A percentile compares a stretch with the other conserved stretches of the same genome.
Evolutionary conservation across 352 stramenopile genomes (phyloP).

Genomic region (Phytophthora agathidicida): DNA sequence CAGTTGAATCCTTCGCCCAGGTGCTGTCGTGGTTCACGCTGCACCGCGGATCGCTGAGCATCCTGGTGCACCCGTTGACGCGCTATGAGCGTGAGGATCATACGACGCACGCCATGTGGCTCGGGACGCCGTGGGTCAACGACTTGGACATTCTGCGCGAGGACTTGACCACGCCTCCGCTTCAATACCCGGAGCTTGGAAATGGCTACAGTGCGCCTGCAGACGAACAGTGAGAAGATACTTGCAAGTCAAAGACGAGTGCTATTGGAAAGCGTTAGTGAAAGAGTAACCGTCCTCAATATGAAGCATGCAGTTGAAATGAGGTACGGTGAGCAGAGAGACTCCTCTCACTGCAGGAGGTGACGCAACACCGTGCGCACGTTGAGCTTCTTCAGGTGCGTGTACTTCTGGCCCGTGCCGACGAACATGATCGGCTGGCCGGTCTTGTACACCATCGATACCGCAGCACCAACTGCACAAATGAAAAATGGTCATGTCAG

Average conservation of each 20-base stretch:
- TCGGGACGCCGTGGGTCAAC: conserved; percentile 48
- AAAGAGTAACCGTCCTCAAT: conserved; percentile 18
- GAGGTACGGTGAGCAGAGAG: conserved; percentile 4
- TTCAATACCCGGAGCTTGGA: conserved; percentile 65
- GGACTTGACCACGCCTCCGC: conserved; percentile 36
- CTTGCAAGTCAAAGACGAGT: conserved; percentile 12
- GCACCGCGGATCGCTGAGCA: conserved; percentile 58
- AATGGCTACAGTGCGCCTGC: conserved; percentile 54
- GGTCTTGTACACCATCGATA: conserved; percentile 99
- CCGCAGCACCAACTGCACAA: conserved; percentile 94
- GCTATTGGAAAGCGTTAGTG: conserved; percentile 28
- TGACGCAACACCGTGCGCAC: conserved; percentile 95
- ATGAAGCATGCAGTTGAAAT: conserved; percentile 23
- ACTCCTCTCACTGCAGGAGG: conserved; percentile 87
- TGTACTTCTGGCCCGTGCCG: conserved; percentile 99
- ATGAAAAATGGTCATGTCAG: conserved; percentile 8
- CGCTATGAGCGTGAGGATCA: conserved; percentile 61
- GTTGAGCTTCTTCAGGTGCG: conserved; percentile 98
- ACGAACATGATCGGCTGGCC: conserved; percentile 99
- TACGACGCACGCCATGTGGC: conserved; percentile 60
- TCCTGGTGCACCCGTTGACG: conserved; percentile 74
- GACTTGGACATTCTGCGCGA: conserved; percentile 44
- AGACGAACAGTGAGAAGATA: conserved; percentile 13
- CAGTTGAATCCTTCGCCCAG: conserved; percentile 58
- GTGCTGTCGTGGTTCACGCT: conserved; percentile 74